These are phyloP conservation scores for Ramichloridium luteum DNA, from an alignment of 2,329 filamentous ascomycete species.

Conservation along the genomic window DNA sequence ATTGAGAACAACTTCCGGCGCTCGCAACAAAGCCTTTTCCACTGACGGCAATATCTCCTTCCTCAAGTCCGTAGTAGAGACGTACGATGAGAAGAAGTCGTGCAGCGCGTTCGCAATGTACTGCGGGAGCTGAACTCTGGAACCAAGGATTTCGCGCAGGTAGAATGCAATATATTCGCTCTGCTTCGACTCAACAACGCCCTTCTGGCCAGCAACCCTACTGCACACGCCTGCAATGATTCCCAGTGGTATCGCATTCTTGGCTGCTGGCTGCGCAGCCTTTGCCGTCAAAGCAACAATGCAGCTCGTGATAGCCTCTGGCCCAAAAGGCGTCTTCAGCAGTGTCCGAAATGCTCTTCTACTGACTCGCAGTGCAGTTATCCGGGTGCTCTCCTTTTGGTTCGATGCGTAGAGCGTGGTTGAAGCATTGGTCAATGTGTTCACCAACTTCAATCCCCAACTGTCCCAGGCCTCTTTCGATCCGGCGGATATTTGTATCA, in stretches of 20 bases:
- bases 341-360: slow-evolving; percentile 68
- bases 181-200: slow-evolving; percentile 54
- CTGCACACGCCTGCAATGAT: slow-evolving; percentile 78
- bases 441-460: slow-evolving; percentile 53
- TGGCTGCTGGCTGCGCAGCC: slow-evolving; percentile 48
- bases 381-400: slow-evolving; percentile 51
- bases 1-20: slow-evolving; percentile 78
- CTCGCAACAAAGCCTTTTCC: slow-evolving; percentile 78
- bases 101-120: slow-evolving; percentile 61
- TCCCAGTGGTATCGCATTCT: slow-evolving; percentile 67
- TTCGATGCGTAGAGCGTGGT: slow-evolving; percentile 63
- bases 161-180: slow-evolving; percentile 71
- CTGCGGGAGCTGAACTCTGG: slow-evolving; percentile 54
- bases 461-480: slow-evolving; percentile 49
- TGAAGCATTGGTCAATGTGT: slow-evolving; percentile 58
- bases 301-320: slow-evolving; percentile 49
- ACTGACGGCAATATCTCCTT: slow-evolving; percentile 66
- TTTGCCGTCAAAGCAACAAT: slow-evolving; percentile 60
- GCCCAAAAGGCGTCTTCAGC: slow-evolving; percentile 48
- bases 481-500: slow-evolving; percentile 59
- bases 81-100: slow-evolving; percentile 73
- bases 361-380: slow-evolving; percentile 65
- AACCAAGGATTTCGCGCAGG: slow-evolving; percentile 70
- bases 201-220: slow-evolving; percentile 52
- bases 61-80: slow-evolving; percentile 59